These are phyloP conservation scores for Grosmannia serpens DNA, from an alignment of 2,329 filamentous ascomycete species.

Conservation along the genomic window DNA sequence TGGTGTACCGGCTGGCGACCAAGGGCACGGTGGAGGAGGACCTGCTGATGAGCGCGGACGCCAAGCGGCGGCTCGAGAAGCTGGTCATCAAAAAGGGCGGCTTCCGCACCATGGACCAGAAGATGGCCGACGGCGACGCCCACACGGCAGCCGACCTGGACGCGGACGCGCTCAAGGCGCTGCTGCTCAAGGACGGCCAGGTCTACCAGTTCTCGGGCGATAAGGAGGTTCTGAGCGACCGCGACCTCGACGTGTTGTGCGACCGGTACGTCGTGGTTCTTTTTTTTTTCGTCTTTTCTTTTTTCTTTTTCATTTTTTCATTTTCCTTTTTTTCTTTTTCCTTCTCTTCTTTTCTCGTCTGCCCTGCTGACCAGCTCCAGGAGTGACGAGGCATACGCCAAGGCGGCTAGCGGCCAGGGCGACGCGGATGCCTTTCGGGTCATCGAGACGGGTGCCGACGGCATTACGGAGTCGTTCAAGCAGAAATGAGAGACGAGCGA, in stretches of 20 bases:
- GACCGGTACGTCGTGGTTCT: conserved; percentile 42
- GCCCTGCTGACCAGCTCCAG: conserved; percentile 18
- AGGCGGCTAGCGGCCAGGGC: conserved; percentile 69
- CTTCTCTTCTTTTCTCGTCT: no score
- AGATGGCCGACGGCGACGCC: conserved; percentile 31
- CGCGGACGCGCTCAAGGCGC: conserved; percentile 46
- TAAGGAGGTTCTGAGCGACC: conserved; percentile 58
- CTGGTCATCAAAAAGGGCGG: conserved; percentile 91
- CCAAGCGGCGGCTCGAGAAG: conserved; percentile 85
- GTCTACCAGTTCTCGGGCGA: conserved; percentile 48
- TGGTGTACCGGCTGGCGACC: conserved; percentile 88
- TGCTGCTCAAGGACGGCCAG: conserved; percentile 62
- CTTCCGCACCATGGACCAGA: conserved; percentile 58
- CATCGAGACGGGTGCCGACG: conserved; percentile 60
- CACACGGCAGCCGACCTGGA: conserved; percentile 37
- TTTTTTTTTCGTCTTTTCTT: background rate
- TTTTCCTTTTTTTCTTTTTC: background rate
- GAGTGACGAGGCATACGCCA: conserved; percentile 49
- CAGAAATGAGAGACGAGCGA: background rate
- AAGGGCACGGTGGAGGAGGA: conserved; percentile 87
- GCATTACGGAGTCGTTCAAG: conserved; percentile 25
- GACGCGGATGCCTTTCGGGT: conserved; percentile 61
- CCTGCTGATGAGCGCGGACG: conserved; percentile 75
- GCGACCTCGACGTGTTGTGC: conserved; percentile 66
- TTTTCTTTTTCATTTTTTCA: no score